Evolutionary conservation across 345 rosid genomes (phyloP).

Genomic region (Theobroma cacao): DNA sequence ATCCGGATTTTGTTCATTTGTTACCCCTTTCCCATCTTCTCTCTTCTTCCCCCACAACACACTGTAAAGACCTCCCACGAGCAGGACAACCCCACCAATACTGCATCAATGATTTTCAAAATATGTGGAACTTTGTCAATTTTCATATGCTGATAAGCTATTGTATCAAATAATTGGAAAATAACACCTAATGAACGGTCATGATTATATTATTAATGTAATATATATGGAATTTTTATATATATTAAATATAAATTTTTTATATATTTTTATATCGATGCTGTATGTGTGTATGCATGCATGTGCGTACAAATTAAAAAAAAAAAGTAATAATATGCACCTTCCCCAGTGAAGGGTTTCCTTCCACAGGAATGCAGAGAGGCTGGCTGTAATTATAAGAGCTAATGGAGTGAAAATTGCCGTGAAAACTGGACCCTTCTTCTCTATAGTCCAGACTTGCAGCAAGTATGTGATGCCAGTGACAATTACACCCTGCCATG

Average conservation of each 20-base stretch:
- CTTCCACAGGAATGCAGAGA: constrained; percentile 67
- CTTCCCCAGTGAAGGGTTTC: constrained; percentile 76
- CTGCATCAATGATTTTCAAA: constrained; percentile 35
- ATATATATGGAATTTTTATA: not conserved
- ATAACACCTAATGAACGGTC: not conserved
- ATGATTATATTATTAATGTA: not conserved
- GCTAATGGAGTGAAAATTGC: constrained; percentile 80
- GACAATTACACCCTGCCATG: constrained; percentile 68
- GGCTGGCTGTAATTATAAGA: constrained; percentile 61
- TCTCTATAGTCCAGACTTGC: constrained; percentile 84
- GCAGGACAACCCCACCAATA: constrained; percentile 60
- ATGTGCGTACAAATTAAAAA: not conserved
- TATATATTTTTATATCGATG: not conserved
- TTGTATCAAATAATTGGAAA: not conserved
- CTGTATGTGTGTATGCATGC: not conserved
- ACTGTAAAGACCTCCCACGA: constrained; percentile 74
- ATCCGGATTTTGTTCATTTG: constrained; percentile 26
- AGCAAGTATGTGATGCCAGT: constrained; percentile 75
- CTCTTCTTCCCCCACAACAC: constrained; percentile 83
- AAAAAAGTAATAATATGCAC: constrained; percentile 22
- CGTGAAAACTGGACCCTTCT: constrained; percentile 84
- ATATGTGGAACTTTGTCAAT: not conserved
- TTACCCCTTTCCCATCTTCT: constrained; percentile 34
- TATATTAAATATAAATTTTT: not conserved
- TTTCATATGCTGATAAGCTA: not conserved